Percentiles rank a stretch among this genome's conserved stretches.
Evolutionary conservation across 768 basidiomycete genomes (phyloP).

Genomic region (Tulasnella calospora): DNA sequence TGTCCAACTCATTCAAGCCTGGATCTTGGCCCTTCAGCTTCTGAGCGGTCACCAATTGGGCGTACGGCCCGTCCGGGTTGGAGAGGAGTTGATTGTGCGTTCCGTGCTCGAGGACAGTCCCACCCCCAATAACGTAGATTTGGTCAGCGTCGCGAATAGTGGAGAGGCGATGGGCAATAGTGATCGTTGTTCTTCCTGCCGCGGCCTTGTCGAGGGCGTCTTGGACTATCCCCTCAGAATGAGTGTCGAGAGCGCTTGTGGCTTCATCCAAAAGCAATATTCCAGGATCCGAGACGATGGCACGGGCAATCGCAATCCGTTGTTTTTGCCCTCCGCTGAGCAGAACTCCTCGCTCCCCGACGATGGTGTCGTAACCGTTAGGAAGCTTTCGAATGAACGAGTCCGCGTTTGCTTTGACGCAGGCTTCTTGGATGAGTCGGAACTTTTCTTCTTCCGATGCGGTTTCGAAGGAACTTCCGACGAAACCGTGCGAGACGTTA

Average conservation of each 20-base stretch:
- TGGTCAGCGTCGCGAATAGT: slow-evolving; percentile 41
- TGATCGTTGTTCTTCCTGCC: slow-evolving; percentile 43
- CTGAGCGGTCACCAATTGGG: slow-evolving; percentile 35
- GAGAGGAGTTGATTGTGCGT: slow-evolving; percentile 37
- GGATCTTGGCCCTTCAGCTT: slow-evolving; percentile 35
- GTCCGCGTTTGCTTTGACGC: slow-evolving; percentile 45
- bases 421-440: slow-evolving; percentile 41
- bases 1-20: slow-evolving; percentile 33
- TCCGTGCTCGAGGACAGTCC: slow-evolving; percentile 41
- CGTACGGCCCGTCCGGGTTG: slow-evolving; percentile 34
- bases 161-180: slow-evolving; percentile 39
- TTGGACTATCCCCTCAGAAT: slow-evolving; percentile 78
- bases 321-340: slow-evolving; percentile 49
- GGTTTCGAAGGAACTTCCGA: slow-evolving; percentile 41
- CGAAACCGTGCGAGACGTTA: slow-evolving; percentile 47
- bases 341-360: slow-evolving; percentile 45
- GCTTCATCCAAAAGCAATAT: slow-evolving; percentile 88
- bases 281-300: slow-evolving; percentile 39
- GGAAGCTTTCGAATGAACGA: slow-evolving; percentile 44
- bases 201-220: slow-evolving; percentile 68
- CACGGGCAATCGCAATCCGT: slow-evolving; percentile 45
- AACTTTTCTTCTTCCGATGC: slow-evolving; percentile 44
- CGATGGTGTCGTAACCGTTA: slow-evolving; percentile 43
- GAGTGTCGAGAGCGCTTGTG: slow-evolving; percentile 84
- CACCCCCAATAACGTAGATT: slow-evolving; percentile 43